Percentiles rank a stretch among this genome's conserved stretches.
These are phyloP conservation scores for Puccinia polysora DNA, from an alignment of 1,284 basidiomycete genomes.

Conservation along the genomic window DNA sequence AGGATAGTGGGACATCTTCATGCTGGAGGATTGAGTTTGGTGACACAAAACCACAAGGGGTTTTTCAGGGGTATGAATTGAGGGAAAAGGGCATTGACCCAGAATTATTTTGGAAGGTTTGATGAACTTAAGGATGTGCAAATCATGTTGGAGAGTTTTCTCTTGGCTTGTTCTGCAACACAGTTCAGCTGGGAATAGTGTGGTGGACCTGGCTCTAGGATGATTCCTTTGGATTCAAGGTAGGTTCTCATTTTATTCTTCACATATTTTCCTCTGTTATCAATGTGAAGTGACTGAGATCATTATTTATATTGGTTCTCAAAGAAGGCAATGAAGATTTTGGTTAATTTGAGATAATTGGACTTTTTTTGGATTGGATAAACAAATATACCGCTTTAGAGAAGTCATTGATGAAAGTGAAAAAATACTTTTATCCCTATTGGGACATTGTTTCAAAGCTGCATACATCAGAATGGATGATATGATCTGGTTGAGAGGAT, in stretches of 20 bases:
- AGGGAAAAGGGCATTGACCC: not conserved
- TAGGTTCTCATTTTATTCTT: constrained; percentile 48
- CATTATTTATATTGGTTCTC: constrained; percentile 47
- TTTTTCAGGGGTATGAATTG: not conserved
- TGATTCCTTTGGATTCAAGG: constrained; percentile 44
- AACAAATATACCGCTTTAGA: not conserved
- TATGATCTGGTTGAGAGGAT: not conserved
- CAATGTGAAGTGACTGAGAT: constrained; percentile 48
- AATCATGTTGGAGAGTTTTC: not conserved
- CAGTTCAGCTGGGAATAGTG: not conserved
- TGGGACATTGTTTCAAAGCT: not conserved
- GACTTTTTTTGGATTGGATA: not conserved
- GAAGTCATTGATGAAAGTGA: not conserved
- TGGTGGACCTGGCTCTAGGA: too few species aligned
- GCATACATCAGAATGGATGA: constrained; percentile 5
- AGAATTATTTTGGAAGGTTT: not conserved
- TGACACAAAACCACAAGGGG: not conserved
- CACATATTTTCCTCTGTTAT: constrained; percentile 53
- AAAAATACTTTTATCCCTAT: not conserved
- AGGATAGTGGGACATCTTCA: not conserved
- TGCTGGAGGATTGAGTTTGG: too few species aligned
- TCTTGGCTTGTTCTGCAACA: not conserved
- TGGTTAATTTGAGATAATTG: constrained; percentile 47
- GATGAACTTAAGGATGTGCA: not conserved
- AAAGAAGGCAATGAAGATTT: constrained; percentile 28